Conservation (phyloP, 2,329 filamentous ascomycete species). For the Geosmithia flava region DNA sequence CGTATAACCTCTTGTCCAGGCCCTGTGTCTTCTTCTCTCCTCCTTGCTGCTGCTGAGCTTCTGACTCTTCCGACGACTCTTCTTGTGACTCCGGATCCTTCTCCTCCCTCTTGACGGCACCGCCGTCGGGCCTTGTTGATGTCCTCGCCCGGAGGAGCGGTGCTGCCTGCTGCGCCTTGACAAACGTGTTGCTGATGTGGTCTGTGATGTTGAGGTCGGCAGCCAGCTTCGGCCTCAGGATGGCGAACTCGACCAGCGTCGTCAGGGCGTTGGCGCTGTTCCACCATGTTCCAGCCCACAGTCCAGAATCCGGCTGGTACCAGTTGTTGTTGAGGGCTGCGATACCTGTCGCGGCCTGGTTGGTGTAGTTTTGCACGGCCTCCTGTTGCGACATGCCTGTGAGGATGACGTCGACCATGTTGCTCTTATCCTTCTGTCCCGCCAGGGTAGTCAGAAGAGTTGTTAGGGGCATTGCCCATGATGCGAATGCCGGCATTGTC, state of each 20-base stretch:
- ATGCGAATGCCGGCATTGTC: neutral
- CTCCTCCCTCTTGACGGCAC: neutral
- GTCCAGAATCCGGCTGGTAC: slow-evolving; percentile 47
- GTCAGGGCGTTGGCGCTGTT: slow-evolving; percentile 58
- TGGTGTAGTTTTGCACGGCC: neutral
- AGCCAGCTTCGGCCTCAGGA: slow-evolving; percentile 17
- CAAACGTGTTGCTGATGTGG: slow-evolving; percentile 31
- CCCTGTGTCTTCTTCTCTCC: neutral
- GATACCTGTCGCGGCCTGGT: slow-evolving; percentile 18
- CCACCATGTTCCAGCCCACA: slow-evolving; percentile 62
- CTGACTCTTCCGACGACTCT: too few relatives aligned
- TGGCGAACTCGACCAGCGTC: slow-evolving; percentile 41
- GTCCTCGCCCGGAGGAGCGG: neutral
- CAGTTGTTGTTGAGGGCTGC: slow-evolving; percentile 39
- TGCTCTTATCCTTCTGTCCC: neutral
- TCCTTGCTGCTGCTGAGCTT: too few relatives aligned
- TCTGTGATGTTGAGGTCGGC: slow-evolving; percentile 23
- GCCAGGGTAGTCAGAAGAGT: neutral
- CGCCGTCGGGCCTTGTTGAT: neutral
- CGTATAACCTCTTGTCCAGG: slow-evolving; percentile 7
- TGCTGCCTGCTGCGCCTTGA: slow-evolving; percentile 26
- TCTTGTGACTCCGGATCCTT: neutral
- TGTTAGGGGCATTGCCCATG: neutral
- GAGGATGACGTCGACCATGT: neutral
- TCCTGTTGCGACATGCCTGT: slow-evolving; percentile 9